phyloP scores from a whole-genome alignment of 192 early-diverging fungal species.

The Funneliformis geosporum region DNA sequence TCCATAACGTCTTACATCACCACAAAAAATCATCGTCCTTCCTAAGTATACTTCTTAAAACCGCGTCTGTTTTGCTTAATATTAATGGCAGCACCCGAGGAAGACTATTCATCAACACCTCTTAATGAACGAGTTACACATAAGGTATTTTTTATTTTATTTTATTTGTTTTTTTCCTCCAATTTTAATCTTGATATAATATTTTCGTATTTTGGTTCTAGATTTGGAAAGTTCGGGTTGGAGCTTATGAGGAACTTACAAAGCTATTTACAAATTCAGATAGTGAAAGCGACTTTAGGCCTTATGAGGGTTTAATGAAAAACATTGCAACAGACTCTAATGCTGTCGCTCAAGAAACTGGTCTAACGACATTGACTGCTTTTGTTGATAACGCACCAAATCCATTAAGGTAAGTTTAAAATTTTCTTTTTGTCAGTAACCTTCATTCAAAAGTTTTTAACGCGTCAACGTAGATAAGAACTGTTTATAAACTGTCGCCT shows the following conservation, averaged over 20 bases:
- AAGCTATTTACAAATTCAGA: slow-evolving; percentile 70
- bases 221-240: slow-evolving; percentile 92
- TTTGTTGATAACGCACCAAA: slow-evolving; percentile 83
- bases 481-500: not conserved
- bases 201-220: slow-evolving; percentile 35
- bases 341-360: slow-evolving; percentile 88
- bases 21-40: too few species aligned
- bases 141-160: slow-evolving; percentile 67
- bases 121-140: slow-evolving; percentile 78
- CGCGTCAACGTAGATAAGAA: not conserved
- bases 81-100: slow-evolving; percentile 50
- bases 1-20: too few species aligned
- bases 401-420: slow-evolving; percentile 57
- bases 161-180: not conserved
- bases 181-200: slow-evolving; percentile 29
- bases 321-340: slow-evolving; percentile 88
- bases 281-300: slow-evolving; percentile 64
- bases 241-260: slow-evolving; percentile 82
- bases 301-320: slow-evolving; percentile 71
- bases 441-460: slow-evolving; percentile 9
- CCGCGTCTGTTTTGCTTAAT: not conserved
- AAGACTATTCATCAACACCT: slow-evolving; percentile 76
- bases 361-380: slow-evolving; percentile 69
- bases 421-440: not conserved
- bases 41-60: not conserved